These are phyloP conservation scores for Colletotrichum paranaense DNA, from an alignment of 2,329 filamentous ascomycete genomes.

Conservation along the genomic window DNA sequence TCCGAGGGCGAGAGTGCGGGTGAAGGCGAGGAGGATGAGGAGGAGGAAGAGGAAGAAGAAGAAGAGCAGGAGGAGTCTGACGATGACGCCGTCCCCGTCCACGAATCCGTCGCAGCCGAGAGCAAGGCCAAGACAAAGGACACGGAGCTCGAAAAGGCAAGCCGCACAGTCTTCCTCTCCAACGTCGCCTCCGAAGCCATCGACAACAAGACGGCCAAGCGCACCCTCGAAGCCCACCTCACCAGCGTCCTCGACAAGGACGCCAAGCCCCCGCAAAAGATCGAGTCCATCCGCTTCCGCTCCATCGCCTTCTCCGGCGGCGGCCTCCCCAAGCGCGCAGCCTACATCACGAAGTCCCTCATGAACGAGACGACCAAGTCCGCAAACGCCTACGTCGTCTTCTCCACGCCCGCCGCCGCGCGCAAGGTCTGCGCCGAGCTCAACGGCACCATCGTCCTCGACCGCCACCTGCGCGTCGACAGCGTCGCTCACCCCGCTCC, in stretches of 20 bases:
- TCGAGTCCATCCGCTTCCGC: conserved; percentile 94
- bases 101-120: conserved; percentile 66
- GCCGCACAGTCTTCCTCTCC: conserved; percentile 90
- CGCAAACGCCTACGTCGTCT: conserved; percentile 95
- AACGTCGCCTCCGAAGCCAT: conserved; percentile 90
- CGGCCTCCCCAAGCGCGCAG: conserved; percentile 90
- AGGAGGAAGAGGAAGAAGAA: conserved; percentile 59
- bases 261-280: conserved; percentile 70
- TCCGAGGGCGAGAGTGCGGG: conserved; percentile 47
- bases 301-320: conserved; percentile 86
- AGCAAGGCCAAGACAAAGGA: conserved; percentile 59
- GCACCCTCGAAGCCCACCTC: conserved; percentile 80
- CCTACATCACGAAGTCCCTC: conserved; percentile 89
- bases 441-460: conserved; percentile 86
- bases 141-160: conserved; percentile 83
- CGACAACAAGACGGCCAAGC: conserved; percentile 83
- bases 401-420: conserved; percentile 79
- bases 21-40: conserved; percentile 54
- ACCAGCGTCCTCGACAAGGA: conserved; percentile 74
- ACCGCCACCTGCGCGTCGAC: conserved; percentile 91
- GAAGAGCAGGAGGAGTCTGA: conserved; percentile 50
- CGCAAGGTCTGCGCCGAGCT: conserved; percentile 80
- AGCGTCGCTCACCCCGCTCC: conserved; percentile 87
- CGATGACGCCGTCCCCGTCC: conserved; percentile 59
- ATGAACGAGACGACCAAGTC: conserved; percentile 93